Base-by-base conservation (phyloP, 2,329 filamentous ascomycete genomes). In the Verticillium nonalfalfae region DNA sequence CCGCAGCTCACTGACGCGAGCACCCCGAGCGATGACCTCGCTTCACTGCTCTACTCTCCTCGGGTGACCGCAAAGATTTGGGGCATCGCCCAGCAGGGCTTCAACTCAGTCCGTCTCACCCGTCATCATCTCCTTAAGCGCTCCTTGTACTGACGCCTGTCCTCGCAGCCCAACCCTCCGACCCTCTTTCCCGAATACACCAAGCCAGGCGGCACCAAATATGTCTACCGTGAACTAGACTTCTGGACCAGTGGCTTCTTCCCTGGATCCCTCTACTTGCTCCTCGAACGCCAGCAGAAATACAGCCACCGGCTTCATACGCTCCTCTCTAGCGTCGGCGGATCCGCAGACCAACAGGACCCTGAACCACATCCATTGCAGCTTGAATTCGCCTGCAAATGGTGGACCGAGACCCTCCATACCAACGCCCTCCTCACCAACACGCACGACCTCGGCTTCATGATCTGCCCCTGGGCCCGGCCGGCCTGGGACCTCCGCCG, bases 211-310 rank as follows among this genome's bases (percentile, higher is more conserved):
- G 67, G 70, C 0, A 70, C 67, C 0, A 67, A 65, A 14, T 81
- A 80, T 61, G 71, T 75, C 18, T 75, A 79, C 60, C 69, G 76
- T 13, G 69, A 73, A 34, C 67, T 73, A 0, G 71, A 75, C 10
- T 80, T 80, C 61, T 81, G 79, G 79, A 81, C 78, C 0, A 78
- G 74, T 2, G 78, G 79, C 0, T 81, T 81, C 70, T 81, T 81
- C 60, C 78, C 78, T 0, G 79, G 79, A 0, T 73, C 71, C 3
- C 63, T 81, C 2, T 79, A 79, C 60, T 68, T 75, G 1, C 69
- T 81, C 0, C 68, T 79, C 5, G 71, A 77, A 61, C 61, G 75
- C 11, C 57, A 69, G 54, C 65, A 72, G 40, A 71, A 68, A 50
- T 71, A 71, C 55, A 60, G 67, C 13, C 57, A 62, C 15, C 40